Evolutionary conservation across 352 stramenopile genomes (phyloP).

Genomic region (Pythium aphanidermatum): DNA sequence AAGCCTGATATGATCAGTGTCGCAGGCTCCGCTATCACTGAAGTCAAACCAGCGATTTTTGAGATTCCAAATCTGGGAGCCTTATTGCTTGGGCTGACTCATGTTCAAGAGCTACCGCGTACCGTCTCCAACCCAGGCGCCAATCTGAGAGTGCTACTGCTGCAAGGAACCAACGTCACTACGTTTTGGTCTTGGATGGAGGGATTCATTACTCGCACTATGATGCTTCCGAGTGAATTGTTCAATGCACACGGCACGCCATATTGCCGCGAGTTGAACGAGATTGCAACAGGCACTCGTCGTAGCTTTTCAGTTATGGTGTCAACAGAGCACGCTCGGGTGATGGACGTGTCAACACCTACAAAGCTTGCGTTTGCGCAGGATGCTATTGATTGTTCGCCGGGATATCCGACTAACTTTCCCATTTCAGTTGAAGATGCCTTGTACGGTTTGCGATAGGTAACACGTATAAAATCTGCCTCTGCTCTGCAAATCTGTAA

Average conservation of each 20-base stretch:
- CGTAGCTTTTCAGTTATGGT: background rate
- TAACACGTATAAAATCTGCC: too few species aligned
- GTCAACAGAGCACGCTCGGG: background rate
- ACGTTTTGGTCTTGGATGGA: conserved; percentile 5
- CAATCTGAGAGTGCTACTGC: background rate
- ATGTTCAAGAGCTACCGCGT: conserved; percentile 1
- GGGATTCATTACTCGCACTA: background rate
- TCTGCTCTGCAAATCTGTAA: too few species aligned
- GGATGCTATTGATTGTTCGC: conserved; percentile 1
- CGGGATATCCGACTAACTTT: background rate
- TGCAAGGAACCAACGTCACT: conserved; percentile 10
- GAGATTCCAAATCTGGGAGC: too few species aligned
- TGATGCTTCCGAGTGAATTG: background rate
- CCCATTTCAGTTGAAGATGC: background rate
- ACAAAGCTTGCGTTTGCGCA: conserved; percentile 1
- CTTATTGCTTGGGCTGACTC: too few species aligned
- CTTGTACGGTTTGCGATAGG: background rate
- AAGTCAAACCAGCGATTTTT: too few species aligned
- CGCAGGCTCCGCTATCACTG: background rate
- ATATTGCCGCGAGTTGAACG: conserved; percentile 4
- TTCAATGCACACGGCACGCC: conserved; percentile 7
- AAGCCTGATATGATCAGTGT: conserved; percentile 1
- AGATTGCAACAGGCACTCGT: background rate
- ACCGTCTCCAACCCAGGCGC: too few species aligned
- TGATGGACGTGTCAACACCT: conserved; percentile 6